Evolutionary conservation across 192 early-diverging fungal species (phyloP).

Genomic region (Helicostylum pulchrum): DNA sequence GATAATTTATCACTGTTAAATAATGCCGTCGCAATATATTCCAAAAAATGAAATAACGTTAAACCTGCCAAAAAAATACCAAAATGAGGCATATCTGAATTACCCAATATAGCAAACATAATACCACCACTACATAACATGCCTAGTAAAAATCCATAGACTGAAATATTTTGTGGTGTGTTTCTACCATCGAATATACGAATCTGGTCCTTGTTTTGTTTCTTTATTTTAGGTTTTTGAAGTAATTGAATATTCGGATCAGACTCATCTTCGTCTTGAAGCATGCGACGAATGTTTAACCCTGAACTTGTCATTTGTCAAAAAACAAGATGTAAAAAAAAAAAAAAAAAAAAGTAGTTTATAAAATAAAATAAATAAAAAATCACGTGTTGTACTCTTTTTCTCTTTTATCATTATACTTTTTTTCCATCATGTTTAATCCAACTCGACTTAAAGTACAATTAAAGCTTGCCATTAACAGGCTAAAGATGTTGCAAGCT

Average conservation of each 20-base stretch:
- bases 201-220: conserved; percentile 25
- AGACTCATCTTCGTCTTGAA: conserved; percentile 6
- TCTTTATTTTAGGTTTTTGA: conserved; percentile 2
- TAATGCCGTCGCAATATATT: conserved; percentile 85
- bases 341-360: background rate
- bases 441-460: conserved; percentile 77
- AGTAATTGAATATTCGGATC: conserved; percentile 17
- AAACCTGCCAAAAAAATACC: conserved; percentile 68
- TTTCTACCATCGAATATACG: conserved; percentile 62
- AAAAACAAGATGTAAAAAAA: background rate
- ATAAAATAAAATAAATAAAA: background rate
- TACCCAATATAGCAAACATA: conserved; percentile 32
- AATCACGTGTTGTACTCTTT: conserved; percentile 1
- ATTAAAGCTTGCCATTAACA: conserved; percentile 82
- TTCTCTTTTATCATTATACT: conserved; percentile 1
- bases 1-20: conserved; percentile 67
- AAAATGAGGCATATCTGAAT: conserved; percentile 45
- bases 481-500: conserved; percentile 83
- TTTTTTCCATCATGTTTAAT: conserved; percentile 40
- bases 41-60: conserved; percentile 78
- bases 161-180: conserved; percentile 79
- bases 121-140: conserved; percentile 54
- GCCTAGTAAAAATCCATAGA: conserved; percentile 72
- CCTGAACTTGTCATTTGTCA: background rate
- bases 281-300: conserved; percentile 1